Evolutionary conservation across 1,284 basidiomycete genomes (phyloP), one percentile per base, ranked within the genome.

Genomic region (Pseudozyma hubeiensis): DNA sequence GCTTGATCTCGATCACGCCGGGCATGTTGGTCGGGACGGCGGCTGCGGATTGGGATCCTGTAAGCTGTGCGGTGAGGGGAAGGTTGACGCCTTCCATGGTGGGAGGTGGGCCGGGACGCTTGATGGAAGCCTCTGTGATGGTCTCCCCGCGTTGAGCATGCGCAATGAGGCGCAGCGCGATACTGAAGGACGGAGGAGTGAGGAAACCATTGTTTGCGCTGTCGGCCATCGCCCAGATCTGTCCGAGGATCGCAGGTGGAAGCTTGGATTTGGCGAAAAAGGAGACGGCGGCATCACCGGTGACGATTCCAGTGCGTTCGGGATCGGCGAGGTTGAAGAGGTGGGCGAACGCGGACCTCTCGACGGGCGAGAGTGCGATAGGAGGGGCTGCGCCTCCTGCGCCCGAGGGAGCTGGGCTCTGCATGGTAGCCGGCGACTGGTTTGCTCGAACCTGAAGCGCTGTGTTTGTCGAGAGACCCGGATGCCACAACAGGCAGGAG

Each of bases 181-280:
- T 92, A 90, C 81, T 94, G 92, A 83, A 84, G 7, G 75, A 60
- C 14, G 76, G 75, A 4, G 79, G 73, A 5, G 77, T 80, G 59
- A 99, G 75, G 59, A 82, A 84, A 19, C 82, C 82, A 47, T 84
- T 83, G 73, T 84, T 84, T 39, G 63, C 91, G 53, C 91, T 91
- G 87, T 99, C 97, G 43, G 94, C 91, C 65, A 98, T 86, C 56
- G 88, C 89, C 96, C 97, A 99, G 78, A 99, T 91, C 86, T 97
- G 92, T 44, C 94, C 94, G 63, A 99, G 90, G 29, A 63, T 54
- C 7, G 81, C 53, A 14, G 75, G 78, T 9, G 82, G 75, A 10
- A 82, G 77, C 43, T 74, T 75, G 35, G 81, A 81, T 17, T 78
- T 77, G 53, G 77, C 78, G 48, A 84, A 84, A 66, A 84, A 84